Percentiles rank a stretch among this genome's conserved stretches.
Evolutionary conservation across 345 rosid species (phyloP).

Genomic region (Viola odorata): DNA sequence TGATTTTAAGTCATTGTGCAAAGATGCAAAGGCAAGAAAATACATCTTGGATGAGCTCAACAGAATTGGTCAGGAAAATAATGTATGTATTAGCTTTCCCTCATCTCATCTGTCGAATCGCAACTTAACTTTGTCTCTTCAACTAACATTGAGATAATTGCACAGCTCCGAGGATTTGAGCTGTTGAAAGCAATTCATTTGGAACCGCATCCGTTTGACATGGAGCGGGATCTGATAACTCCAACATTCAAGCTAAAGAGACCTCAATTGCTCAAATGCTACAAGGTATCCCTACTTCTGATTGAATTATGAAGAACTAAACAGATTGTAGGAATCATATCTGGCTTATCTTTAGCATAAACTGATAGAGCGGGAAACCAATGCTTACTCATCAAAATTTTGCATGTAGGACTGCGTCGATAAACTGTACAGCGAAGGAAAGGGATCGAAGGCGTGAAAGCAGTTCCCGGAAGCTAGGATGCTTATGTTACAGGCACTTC

Average conservation of each 20-base stretch:
- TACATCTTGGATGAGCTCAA: conserved; percentile 78
- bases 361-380: not conserved
- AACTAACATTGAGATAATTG: conserved; percentile 14
- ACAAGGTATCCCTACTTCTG: conserved; percentile 46
- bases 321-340: not conserved
- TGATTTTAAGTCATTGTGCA: conserved; percentile 66
- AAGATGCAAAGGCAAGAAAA: conserved; percentile 56
- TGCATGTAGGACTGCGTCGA: conserved; percentile 49
- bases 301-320: not conserved
- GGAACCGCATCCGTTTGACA: conserved; percentile 75
- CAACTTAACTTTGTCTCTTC: not conserved
- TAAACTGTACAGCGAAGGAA: conserved; percentile 67
- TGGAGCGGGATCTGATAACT: conserved; percentile 77
- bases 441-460: conserved; percentile 43
- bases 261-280: conserved; percentile 75
- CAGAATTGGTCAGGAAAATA: conserved; percentile 52
- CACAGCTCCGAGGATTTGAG: conserved; percentile 89
- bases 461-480: conserved; percentile 6
- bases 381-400: not conserved
- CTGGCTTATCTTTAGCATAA: not conserved
- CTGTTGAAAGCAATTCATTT: conserved; percentile 74
- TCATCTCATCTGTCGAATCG: not conserved
- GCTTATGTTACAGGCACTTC: not conserved
- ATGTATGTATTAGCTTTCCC: conserved; percentile 36
- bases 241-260: conserved; percentile 91